phyloP scores from a whole-genome alignment of 148 eudicot species.

The Pouteria glomerata region DNA sequence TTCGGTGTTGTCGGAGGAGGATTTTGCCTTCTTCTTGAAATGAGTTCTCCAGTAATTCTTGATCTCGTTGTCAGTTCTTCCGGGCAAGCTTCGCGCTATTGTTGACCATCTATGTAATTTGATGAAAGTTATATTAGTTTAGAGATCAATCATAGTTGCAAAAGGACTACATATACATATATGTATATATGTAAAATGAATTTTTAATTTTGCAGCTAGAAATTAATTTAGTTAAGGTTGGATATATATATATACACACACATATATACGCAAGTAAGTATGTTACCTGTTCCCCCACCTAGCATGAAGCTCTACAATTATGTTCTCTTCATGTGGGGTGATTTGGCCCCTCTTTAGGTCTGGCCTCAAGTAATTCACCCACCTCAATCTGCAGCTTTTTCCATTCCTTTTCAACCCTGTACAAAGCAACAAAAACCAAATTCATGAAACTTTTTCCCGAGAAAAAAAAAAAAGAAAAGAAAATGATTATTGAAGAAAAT shows the following conservation, averaged over 20 bases:
- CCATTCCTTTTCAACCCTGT: constrained; percentile 56
- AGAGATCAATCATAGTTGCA: neutral
- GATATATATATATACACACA: too few species aligned
- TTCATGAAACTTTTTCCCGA: neutral
- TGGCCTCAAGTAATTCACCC: constrained; percentile 66
- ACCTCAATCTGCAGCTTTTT: constrained; percentile 56
- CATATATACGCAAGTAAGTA: too few species aligned
- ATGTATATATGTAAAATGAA: neutral
- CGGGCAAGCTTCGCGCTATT: constrained; percentile 71
- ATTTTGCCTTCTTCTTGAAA: constrained; percentile 44
- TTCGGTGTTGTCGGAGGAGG: constrained; percentile 5
- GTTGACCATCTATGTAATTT: constrained; percentile 56
- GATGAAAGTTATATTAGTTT: neutral
- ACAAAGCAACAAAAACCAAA: neutral
- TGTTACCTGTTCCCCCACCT: constrained; percentile 60
- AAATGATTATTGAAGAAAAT: neutral
- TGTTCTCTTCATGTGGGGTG: constrained; percentile 51
- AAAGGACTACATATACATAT: constrained; percentile 51
- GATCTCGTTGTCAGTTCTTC: constrained; percentile 76
- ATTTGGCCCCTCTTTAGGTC: constrained; percentile 62
- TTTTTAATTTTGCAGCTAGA: neutral
- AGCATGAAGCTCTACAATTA: constrained; percentile 53
- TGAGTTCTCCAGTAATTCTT: constrained; percentile 83
- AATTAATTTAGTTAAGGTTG: neutral
- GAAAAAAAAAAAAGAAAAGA: neutral